These are phyloP conservation scores for Vachellia collinsii DNA, from an alignment of 306 rosid species.

Conservation along the genomic window DNA sequence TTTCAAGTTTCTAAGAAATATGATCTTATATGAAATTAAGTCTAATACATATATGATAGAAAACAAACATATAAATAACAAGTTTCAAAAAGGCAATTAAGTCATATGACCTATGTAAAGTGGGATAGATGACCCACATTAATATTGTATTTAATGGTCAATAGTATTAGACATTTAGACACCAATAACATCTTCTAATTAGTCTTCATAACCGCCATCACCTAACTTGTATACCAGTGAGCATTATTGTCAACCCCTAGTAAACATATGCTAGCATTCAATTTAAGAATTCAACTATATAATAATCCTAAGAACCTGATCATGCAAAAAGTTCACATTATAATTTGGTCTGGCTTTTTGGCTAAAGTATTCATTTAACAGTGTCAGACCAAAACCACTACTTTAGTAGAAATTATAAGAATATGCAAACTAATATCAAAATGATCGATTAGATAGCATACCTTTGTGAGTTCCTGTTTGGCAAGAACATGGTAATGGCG, in stretches of 20 bases:
- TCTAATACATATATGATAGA: slow-evolving; percentile 25
- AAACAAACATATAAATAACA: slow-evolving; percentile 8
- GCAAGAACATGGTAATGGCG: slow-evolving; percentile 99
- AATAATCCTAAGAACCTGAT: background rate
- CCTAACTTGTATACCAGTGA: background rate
- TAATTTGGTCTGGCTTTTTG: slow-evolving; percentile 9
- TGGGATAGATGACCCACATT: background rate
- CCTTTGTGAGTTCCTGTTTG: slow-evolving; percentile 95
- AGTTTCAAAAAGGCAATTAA: slow-evolving; percentile 26
- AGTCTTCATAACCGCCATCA: background rate
- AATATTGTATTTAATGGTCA: background rate
- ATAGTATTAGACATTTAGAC: background rate
- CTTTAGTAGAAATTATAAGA: slow-evolving; percentile 1
- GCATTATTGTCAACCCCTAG: background rate
- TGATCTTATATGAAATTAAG: slow-evolving; percentile 4
- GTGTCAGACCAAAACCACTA: background rate
- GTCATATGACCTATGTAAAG: slow-evolving; percentile 14
- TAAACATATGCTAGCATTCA: background rate
- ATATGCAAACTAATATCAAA: background rate
- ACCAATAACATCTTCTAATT: background rate
- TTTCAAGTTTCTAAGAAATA: slow-evolving; percentile 4
- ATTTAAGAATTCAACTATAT: background rate
- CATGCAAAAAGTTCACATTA: slow-evolving; percentile 31
- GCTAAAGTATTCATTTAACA: slow-evolving; percentile 7
- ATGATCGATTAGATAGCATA: slow-evolving; percentile 38